phyloP scores from a whole-genome alignment of 2,329 filamentous ascomycete species.

The Aspergillus neoniger region DNA sequence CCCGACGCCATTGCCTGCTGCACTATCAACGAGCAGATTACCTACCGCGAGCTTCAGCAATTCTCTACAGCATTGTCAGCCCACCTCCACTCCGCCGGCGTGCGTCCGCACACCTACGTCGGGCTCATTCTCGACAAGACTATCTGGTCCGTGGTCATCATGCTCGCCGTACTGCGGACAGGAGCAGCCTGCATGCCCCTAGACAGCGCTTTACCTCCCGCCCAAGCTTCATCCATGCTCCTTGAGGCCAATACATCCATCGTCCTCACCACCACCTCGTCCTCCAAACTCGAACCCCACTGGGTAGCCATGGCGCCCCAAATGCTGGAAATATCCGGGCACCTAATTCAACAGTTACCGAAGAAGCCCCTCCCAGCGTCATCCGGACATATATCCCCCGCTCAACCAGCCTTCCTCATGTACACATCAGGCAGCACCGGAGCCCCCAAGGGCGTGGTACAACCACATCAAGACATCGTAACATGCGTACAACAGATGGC shows the following conservation, averaged over 20 bases:
- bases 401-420: not conserved
- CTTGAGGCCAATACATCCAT: not conserved
- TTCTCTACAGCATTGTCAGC: not conserved
- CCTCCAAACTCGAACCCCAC: not conserved
- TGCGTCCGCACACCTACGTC: slow-evolving; percentile 10
- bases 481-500: not conserved
- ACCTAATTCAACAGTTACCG: not conserved
- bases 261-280: not conserved
- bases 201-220: not conserved
- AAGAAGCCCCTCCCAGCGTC: too few species aligned
- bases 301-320: not conserved
- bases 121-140: slow-evolving; percentile 16
- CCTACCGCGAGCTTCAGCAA: not conserved
- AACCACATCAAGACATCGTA: slow-evolving; percentile 24
- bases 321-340: not conserved
- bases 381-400: not conserved
- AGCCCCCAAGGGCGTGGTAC: slow-evolving; percentile 57
- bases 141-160: slow-evolving; percentile 15
- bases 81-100: not conserved
- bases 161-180: slow-evolving; percentile 16
- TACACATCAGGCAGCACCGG: slow-evolving; percentile 62
- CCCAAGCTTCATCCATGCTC: not conserved
- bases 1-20: too few species aligned
- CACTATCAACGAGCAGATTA: too few species aligned
- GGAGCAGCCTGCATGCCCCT: slow-evolving; percentile 9